phyloP scores from a whole-genome alignment of 2,329 filamentous ascomycete species.

The Apiospora malaysiana region DNA sequence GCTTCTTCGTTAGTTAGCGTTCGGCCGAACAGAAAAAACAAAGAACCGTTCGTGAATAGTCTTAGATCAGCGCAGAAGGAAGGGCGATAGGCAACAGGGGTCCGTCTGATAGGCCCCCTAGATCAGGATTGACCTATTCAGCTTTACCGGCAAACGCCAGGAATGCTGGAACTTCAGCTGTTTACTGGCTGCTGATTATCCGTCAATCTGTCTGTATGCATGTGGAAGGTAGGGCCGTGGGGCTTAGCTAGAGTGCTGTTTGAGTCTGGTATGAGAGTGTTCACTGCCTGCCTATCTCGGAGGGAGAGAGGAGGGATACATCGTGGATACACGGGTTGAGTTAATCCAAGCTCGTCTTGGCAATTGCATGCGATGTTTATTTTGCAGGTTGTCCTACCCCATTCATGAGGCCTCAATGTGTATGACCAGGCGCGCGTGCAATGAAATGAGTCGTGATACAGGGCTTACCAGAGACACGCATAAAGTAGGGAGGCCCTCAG shows the following conservation, averaged over 20 bases:
- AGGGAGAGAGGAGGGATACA: neutral
- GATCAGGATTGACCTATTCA: neutral
- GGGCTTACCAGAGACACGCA: constrained; percentile 15
- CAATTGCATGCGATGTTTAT: constrained; percentile 4
- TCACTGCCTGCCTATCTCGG: neutral
- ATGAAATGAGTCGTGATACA: neutral
- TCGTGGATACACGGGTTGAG: neutral
- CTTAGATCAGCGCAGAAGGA: constrained; percentile 6
- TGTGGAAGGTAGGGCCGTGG: neutral
- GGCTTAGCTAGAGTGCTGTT: neutral
- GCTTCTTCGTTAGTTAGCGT: neutral
- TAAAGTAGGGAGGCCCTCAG: constrained; percentile 17
- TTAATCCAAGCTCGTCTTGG: neutral
- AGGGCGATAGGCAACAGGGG: neutral
- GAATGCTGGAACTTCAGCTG: constrained; percentile 3
- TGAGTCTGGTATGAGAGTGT: neutral
- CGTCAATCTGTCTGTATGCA: neutral
- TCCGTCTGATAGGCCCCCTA: neutral
- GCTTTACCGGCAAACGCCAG: neutral
- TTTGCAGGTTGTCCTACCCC: neutral
- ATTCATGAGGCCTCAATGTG: neutral
- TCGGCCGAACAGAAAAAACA: constrained; percentile 14
- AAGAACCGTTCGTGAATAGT: constrained; percentile 16
- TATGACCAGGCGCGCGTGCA: neutral
- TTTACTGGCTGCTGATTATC: neutral